Base-by-base conservation (phyloP, 2,329 filamentous ascomycete species). In the Lecanosticta acicola region DNA sequence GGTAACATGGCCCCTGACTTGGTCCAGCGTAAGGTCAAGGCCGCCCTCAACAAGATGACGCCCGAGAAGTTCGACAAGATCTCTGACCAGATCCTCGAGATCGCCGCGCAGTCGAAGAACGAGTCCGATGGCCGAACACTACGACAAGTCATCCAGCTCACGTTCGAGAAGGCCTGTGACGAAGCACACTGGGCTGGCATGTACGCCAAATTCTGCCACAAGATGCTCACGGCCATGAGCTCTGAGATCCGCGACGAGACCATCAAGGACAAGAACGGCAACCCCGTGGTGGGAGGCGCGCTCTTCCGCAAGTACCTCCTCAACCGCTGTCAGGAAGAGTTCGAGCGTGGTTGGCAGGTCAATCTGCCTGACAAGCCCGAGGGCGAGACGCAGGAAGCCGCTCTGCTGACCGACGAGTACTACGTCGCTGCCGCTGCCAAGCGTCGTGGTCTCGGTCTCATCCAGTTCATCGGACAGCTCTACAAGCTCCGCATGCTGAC, bases 401-500 rank as follows among this genome's bases (percentile, higher is more conserved):
- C 74, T 38, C 83, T 97, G 76, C 72, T 98, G 58, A 95, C 91
- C 0, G 93, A 98, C 52, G 93, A 97, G 67, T 98, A 98, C 74
- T 98, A 98, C 68, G 72, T 82, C 55, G 91, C 88, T 33, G 91
- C 90, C 40, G 90, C 91, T 47, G 90, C 90, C 63, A 98, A 98
- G 77, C 84, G 93, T 71, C 86, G 89, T 69, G 93, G 93, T 72
- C 85, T 98, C 55, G 93, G 93, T 83, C 80, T 98, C 17, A 91
- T 98, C 54, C 91, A 96, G 71, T 98, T 98, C 73, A 98, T 98
- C 65, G 93, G 93, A 74, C 93, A 98, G 72, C 81, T 98, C 37
- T 98, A 94, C 81, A 98, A 97, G 77, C 82, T 98, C 50, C 84
- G 85, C 66, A 98, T 98, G 93, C 79, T 98, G 68, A 98, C 93